phyloP scores from a whole-genome alignment of 441 rosid genomes.

The Gossypium davidsonii region DNA sequence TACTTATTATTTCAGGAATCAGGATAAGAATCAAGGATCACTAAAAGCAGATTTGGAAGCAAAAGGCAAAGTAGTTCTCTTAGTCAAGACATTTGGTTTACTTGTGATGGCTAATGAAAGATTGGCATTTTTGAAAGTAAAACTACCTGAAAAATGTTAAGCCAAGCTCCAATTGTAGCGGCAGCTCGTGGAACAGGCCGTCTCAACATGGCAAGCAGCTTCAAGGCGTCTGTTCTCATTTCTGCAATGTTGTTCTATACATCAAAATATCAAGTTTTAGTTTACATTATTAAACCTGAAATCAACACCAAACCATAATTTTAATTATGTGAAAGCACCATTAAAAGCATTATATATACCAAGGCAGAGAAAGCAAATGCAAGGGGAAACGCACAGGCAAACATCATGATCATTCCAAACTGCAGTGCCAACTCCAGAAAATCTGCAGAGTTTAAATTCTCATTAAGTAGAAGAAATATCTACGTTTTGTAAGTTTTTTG shows the following conservation, averaged over 20 bases:
- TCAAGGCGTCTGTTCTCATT: slow-evolving; percentile 81
- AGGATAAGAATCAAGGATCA: not conserved
- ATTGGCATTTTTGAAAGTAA: not conserved
- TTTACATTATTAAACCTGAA: not conserved
- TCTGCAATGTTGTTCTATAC: slow-evolving; percentile 70
- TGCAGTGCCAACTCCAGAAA: slow-evolving; percentile 79
- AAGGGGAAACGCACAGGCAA: slow-evolving; percentile 90
- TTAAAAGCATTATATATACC: slow-evolving; percentile 41
- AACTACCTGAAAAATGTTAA: slow-evolving; percentile 85
- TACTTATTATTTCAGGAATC: not conserved
- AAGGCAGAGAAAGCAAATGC: slow-evolving; percentile 71
- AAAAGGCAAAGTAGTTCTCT: not conserved
- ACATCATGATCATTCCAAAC: slow-evolving; percentile 98
- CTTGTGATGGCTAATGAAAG: not conserved
- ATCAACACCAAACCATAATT: not conserved
- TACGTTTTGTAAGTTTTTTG: not conserved
- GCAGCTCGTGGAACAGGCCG: slow-evolving; percentile 84
- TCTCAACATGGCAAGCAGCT: slow-evolving; percentile 63
- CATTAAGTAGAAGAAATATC: not conserved
- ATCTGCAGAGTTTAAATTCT: slow-evolving; percentile 25
- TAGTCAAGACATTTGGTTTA: not conserved
- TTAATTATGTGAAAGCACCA: slow-evolving; percentile 6
- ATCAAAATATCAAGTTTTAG: slow-evolving; percentile 15
- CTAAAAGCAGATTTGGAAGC: not conserved
- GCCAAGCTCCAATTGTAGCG: slow-evolving; percentile 87